A percentile compares a stretch with the other conserved stretches of the same genome.
These are phyloP conservation scores for Monilinia aucupariae DNA, from an alignment of 2,329 filamentous ascomycete species.

Conservation along the genomic window DNA sequence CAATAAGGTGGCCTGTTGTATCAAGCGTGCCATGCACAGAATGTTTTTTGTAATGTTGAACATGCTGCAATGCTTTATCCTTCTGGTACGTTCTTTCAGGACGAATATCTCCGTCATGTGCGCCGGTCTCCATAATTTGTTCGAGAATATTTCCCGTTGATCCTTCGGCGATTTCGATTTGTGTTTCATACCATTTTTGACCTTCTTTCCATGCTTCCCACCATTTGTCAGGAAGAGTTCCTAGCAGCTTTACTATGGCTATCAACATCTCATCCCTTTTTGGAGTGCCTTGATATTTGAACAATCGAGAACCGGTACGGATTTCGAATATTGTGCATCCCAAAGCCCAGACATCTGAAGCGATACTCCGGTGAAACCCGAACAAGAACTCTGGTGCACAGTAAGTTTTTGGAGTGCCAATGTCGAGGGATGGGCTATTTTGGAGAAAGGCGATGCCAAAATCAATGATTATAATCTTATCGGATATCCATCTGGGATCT, in stretches of 20 bases:
- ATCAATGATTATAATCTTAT: slow-evolving; percentile 25
- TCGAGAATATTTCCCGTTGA: slow-evolving; percentile 14
- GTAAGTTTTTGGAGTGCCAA: slow-evolving; percentile 23
- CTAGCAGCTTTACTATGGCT: slow-evolving; percentile 19
- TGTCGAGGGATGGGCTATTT: slow-evolving; percentile 9
- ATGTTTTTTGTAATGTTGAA: not conserved
- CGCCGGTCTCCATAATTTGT: slow-evolving; percentile 23
- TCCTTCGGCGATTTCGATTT: not conserved
- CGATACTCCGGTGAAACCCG: slow-evolving; percentile 11
- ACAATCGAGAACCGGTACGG: slow-evolving; percentile 19
- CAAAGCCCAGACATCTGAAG: slow-evolving; percentile 26
- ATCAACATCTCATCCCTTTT: slow-evolving; percentile 20
- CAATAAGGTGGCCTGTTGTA: slow-evolving; percentile 18
- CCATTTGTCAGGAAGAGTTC: slow-evolving; percentile 19
- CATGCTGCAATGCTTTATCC: slow-evolving; percentile 1
- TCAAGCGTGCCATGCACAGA: not conserved
- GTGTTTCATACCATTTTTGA: slow-evolving; percentile 17
- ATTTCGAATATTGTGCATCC: slow-evolving; percentile 25
- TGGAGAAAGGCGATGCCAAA: slow-evolving; percentile 23
- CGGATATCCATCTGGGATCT: slow-evolving; percentile 21
- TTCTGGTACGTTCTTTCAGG: not conserved
- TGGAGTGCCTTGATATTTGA: slow-evolving; percentile 19
- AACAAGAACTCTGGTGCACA: slow-evolving; percentile 24
- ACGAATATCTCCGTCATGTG: slow-evolving; percentile 19
- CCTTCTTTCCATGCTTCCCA: slow-evolving; percentile 22